Conservation (phyloP, 306 rosid species). For the Castanea crenata region DNA sequence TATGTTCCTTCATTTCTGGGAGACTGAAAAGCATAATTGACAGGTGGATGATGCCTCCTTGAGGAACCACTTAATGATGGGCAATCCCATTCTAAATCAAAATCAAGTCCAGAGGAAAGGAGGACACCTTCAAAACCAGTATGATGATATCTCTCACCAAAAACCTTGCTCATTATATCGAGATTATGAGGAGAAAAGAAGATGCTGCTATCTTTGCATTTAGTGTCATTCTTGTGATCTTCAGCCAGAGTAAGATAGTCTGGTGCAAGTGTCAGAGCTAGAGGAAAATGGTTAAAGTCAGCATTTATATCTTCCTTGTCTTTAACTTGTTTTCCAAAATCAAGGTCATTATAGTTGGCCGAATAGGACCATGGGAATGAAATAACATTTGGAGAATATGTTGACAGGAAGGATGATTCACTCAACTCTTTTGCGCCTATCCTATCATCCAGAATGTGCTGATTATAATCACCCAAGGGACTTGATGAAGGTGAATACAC, state of each 20-base stretch:
- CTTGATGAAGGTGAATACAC: constrained; percentile 23
- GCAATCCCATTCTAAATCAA: constrained; percentile 31
- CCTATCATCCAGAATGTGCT: constrained; percentile 22
- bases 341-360: constrained; percentile 32
- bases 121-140: constrained; percentile 36
- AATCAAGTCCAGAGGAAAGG: constrained; percentile 31
- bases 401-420: constrained; percentile 36
- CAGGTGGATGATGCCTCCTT: constrained; percentile 28
- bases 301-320: constrained; percentile 28
- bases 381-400: constrained; percentile 24
- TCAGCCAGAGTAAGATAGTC: constrained; percentile 27
- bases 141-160: constrained; percentile 23
- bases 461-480: constrained; percentile 24
- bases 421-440: constrained; percentile 20
- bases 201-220: constrained; percentile 30
- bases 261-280: constrained; percentile 32
- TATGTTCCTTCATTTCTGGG: constrained; percentile 29
- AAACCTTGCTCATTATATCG: constrained; percentile 32
- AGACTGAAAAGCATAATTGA: constrained; percentile 27
- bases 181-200: constrained; percentile 31
- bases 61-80: constrained; percentile 34
- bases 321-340: constrained; percentile 30
- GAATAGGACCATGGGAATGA: constrained; percentile 31
- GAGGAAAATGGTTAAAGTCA: constrained; percentile 33
- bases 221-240: constrained; percentile 22